These are phyloP conservation scores for Ceratocystiopsis brevicomis DNA, from an alignment of 2,329 filamentous ascomycete genomes.

Conservation along the genomic window DNA sequence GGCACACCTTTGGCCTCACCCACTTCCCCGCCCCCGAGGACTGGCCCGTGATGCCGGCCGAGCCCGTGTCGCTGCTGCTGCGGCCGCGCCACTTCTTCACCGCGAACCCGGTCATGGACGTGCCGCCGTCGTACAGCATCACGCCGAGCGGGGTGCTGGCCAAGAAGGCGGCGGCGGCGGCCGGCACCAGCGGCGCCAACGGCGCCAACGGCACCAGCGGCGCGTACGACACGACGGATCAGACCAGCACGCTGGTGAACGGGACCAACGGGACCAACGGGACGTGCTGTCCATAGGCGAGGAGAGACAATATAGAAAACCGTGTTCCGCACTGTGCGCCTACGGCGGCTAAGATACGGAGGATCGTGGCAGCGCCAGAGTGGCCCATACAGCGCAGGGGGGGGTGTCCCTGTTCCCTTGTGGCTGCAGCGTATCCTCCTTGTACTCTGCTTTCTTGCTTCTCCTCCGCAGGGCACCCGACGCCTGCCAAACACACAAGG, in stretches of 20 bases:
- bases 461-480: too few relatives aligned
- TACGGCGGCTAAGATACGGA: too few relatives aligned
- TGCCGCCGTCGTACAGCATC: slow-evolving; percentile 55
- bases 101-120: slow-evolving; percentile 61
- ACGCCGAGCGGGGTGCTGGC: slow-evolving; percentile 50
- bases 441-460: too few relatives aligned
- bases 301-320: not conserved
- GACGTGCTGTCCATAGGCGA: slow-evolving; percentile 2
- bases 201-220: slow-evolving; percentile 17
- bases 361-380: too few relatives aligned
- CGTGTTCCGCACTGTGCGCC: too few relatives aligned
- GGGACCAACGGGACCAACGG: not conserved
- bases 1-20: slow-evolving; percentile 84
- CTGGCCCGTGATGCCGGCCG: slow-evolving; percentile 79
- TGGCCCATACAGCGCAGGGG: too few relatives aligned
- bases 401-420: too few relatives aligned
- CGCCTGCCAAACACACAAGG: too few relatives aligned
- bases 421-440: too few relatives aligned
- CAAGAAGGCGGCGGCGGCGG: slow-evolving; percentile 16
- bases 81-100: slow-evolving; percentile 69
- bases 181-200: too few relatives aligned
- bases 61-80: slow-evolving; percentile 65
- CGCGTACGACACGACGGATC: slow-evolving; percentile 28
- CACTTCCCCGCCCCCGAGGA: slow-evolving; percentile 84
- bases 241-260: slow-evolving; percentile 23